Percentiles rank a stretch among this genome's conserved stretches.
These are phyloP conservation scores for Pyrenophora seminiperda DNA, from an alignment of 2,329 filamentous ascomycete species.

Conservation along the genomic window DNA sequence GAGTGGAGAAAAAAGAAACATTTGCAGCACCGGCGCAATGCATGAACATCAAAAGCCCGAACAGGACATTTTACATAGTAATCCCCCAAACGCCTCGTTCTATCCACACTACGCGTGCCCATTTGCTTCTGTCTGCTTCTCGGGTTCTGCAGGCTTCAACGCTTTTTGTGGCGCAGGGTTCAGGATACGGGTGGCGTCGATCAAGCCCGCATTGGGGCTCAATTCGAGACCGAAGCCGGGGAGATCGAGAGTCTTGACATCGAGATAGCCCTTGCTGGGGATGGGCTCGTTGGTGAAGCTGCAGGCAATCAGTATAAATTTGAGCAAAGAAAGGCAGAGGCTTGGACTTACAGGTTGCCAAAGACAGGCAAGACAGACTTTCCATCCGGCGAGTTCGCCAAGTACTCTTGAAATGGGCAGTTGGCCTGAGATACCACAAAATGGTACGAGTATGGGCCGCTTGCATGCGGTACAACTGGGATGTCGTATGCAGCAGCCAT, in stretches of 20 bases:
- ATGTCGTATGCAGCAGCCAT: conserved; percentile 93
- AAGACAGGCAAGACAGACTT: conserved; percentile 90
- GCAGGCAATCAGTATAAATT: neutral
- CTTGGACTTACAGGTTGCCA: conserved; percentile 87
- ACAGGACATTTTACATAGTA: conserved; percentile 9
- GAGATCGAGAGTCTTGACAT: conserved; percentile 79
- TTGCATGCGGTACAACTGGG: conserved; percentile 92
- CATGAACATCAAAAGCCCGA: conserved; percentile 8
- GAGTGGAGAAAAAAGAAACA: conserved; percentile 2
- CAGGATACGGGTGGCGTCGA: conserved; percentile 75
- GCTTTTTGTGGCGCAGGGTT: conserved; percentile 63
- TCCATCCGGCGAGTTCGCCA: conserved; percentile 90
- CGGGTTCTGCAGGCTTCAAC: conserved; percentile 39
- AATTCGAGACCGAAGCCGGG: conserved; percentile 89
- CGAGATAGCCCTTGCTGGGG: conserved; percentile 73
- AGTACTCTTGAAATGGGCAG: conserved; percentile 93
- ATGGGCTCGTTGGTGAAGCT: conserved; percentile 18
- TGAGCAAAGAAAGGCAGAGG: conserved; percentile 52
- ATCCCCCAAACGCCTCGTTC: conserved; percentile 14
- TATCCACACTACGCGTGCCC: conserved; percentile 20
- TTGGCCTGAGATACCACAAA: conserved; percentile 94
- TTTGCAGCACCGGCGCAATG: conserved; percentile 9
- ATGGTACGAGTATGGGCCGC: conserved; percentile 93
- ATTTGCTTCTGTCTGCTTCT: conserved; percentile 29
- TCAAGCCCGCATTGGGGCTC: conserved; percentile 79